Evolutionary conservation across 148 eudicot species (phyloP).

Genomic region (Silene uniflora): DNA sequence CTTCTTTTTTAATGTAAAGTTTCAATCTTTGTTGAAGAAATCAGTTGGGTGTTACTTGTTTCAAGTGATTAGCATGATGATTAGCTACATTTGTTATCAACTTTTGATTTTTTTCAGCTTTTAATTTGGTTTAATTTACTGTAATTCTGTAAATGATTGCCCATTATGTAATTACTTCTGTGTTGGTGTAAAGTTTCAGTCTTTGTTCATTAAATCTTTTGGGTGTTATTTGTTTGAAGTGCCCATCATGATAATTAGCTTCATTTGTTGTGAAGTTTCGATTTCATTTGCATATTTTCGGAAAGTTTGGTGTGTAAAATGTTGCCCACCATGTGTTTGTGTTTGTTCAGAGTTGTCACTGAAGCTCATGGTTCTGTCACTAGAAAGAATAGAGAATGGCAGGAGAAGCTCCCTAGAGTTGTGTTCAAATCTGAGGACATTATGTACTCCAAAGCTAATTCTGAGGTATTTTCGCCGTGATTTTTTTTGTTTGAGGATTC

Average conservation of each 20-base stretch:
- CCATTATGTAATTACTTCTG: too few species aligned
- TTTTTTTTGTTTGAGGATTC: neutral
- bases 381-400: constrained; percentile 91
- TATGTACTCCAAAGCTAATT: constrained; percentile 95
- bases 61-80: neutral
- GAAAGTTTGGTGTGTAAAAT: neutral
- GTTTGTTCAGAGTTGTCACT: constrained; percentile 63
- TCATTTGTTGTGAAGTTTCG: neutral
- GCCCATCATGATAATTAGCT: neutral
- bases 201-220: neutral
- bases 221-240: neutral
- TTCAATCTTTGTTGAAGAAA: constrained; percentile 8
- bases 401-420: constrained; percentile 81
- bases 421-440: constrained; percentile 93
- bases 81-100: neutral
- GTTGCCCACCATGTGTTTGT: constrained; percentile 35
- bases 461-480: constrained; percentile 54
- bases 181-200: too few species aligned
- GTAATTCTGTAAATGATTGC: neutral
- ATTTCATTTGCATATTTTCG: neutral
- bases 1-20: neutral
- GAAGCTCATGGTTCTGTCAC: constrained; percentile 59
- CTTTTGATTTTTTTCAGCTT: neutral
- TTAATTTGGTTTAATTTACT: neutral
- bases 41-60: neutral